Evolutionary conservation across 805 yeast species (phyloP).

Genomic region (Teunomyces atbi): DNA sequence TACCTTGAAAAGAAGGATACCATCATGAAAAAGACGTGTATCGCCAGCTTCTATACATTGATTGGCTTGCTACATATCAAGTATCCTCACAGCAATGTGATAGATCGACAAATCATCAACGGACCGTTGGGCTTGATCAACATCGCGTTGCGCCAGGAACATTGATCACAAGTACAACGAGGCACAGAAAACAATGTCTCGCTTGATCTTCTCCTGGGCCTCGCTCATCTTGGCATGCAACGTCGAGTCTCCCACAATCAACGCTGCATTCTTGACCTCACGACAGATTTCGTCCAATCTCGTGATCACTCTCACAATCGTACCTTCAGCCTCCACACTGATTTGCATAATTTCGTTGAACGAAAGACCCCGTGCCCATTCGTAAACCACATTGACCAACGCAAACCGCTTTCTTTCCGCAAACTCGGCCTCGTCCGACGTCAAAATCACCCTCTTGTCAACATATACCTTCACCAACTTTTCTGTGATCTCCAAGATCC

Average conservation of each 20-base stretch:
- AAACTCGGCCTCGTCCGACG: constrained; percentile 83
- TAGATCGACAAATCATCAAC: constrained; percentile 23
- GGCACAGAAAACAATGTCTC: constrained; percentile 97
- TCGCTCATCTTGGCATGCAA: constrained; percentile 84
- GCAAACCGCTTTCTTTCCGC: constrained; percentile 84
- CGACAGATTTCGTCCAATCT: constrained; percentile 93
- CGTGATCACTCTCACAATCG: constrained; percentile 93
- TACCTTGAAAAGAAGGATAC: constrained; percentile 8
- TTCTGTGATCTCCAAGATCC: constrained; percentile 69
- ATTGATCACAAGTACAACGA: constrained; percentile 66
- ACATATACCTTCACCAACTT: constrained; percentile 60
- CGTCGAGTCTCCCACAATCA: constrained; percentile 91
- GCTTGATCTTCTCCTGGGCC: constrained; percentile 91
- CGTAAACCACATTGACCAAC: constrained; percentile 89
- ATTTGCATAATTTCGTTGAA: constrained; percentile 88
- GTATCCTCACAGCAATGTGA: constrained; percentile 22
- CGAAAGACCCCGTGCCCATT: constrained; percentile 95
- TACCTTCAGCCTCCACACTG: constrained; percentile 91
- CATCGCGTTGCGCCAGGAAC: constrained; percentile 10
- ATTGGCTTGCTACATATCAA: constrained; percentile 33
- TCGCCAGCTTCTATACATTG: constrained; percentile 39
- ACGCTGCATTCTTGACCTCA: constrained; percentile 89
- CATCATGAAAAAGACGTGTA: constrained; percentile 22
- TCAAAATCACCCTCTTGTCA: constrained; percentile 67
- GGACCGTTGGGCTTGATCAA: constrained; percentile 33